A percentile compares a stretch with the other conserved stretches of the same genome.
phyloP scores from a whole-genome alignment of 768 basidiomycete genomes.

The Hericium coralloides region DNA sequence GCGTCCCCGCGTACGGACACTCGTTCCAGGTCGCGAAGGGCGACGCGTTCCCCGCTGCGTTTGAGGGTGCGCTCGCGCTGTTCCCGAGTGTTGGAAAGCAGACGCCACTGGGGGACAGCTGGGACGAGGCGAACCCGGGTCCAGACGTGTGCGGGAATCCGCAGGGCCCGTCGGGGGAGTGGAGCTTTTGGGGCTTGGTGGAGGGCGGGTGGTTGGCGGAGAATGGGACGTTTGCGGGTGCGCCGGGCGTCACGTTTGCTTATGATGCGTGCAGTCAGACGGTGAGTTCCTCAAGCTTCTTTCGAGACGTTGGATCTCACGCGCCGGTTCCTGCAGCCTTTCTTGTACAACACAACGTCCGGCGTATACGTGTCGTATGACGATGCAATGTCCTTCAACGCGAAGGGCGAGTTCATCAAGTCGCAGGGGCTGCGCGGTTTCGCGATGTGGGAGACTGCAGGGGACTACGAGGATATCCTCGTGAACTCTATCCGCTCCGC shows the following conservation, averaged over 20 bases:
- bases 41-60: conserved; percentile 26
- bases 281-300: conserved; percentile 33
- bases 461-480: conserved; percentile 52
- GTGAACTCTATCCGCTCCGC: conserved; percentile 42
- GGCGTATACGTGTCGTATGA: conserved; percentile 60
- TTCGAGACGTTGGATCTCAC: not conserved
- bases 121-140: conserved; percentile 38
- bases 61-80: conserved; percentile 25
- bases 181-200: conserved; percentile 56
- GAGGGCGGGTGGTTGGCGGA: conserved; percentile 42
- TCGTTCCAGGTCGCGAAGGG: conserved; percentile 40
- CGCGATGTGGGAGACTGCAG: conserved; percentile 64
- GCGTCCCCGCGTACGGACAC: conserved; percentile 79
- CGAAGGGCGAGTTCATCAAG: conserved; percentile 55
- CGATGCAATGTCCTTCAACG: conserved; percentile 44
- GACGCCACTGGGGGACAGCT: conserved; percentile 45
- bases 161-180: conserved; percentile 45
- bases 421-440: conserved; percentile 50
- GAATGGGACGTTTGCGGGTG: conserved; percentile 33
- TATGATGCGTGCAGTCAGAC: conserved; percentile 69
- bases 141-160: conserved; percentile 52
- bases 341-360: conserved; percentile 45
- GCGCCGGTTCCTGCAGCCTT: conserved; percentile 37
- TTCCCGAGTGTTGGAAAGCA: conserved; percentile 33
- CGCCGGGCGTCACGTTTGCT: conserved; percentile 37